A percentile compares a stretch with the other conserved stretches of the same genome.
phyloP scores from a whole-genome alignment of 805 yeast genomes.

The Kuraishia cidri region DNA sequence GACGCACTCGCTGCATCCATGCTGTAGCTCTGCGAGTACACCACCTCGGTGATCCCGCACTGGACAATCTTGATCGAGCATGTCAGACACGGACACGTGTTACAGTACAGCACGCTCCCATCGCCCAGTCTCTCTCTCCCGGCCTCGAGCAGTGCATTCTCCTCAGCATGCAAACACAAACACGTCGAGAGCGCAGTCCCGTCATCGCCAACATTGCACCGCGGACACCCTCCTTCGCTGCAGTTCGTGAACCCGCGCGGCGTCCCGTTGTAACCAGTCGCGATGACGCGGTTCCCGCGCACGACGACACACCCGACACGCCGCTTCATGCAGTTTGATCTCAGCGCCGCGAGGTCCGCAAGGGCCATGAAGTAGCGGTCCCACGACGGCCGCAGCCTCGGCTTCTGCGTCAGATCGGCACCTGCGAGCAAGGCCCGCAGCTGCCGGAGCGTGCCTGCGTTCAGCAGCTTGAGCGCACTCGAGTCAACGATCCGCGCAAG shows the following conservation, averaged over 20 bases:
- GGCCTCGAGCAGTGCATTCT: conserved; percentile 88
- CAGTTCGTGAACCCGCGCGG: conserved; percentile 85
- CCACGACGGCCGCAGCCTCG: conserved; percentile 86
- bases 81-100: conserved; percentile 95
- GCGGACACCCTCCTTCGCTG: conserved; percentile 89
- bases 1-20: conserved; percentile 78
- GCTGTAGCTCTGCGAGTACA: conserved; percentile 83
- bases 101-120: conserved; percentile 71
- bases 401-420: conserved; percentile 15
- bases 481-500: neutral
- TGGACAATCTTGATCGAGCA: conserved; percentile 95
- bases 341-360: conserved; percentile 85
- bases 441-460: conserved; percentile 25
- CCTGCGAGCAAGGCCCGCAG: conserved; percentile 24
- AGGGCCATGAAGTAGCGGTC: conserved; percentile 91
- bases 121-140: conserved; percentile 79
- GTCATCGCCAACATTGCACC: conserved; percentile 70
- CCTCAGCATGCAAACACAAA: conserved; percentile 94
- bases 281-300: conserved; percentile 74
- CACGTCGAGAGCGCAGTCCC: conserved; percentile 77
- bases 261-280: conserved; percentile 98
- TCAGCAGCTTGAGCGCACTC: conserved; percentile 24
- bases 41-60: conserved; percentile 84
- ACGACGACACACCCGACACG: conserved; percentile 96
- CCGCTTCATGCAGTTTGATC: conserved; percentile 96